phyloP scores from a whole-genome alignment of 1,139 yeast species.

The Taphrina flavorubra region DNA sequence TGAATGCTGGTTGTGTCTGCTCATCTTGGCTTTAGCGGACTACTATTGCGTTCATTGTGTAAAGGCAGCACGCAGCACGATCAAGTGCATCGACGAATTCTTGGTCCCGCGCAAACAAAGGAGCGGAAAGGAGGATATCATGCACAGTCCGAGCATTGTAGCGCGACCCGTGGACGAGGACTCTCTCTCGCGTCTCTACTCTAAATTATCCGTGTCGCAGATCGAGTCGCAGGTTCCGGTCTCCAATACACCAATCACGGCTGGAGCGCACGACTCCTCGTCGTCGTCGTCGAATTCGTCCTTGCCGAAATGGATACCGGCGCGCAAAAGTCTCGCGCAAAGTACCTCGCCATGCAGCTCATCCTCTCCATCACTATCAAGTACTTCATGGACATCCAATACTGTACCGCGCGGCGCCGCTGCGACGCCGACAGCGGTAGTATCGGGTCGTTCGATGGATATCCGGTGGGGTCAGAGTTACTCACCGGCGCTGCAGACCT shows the following conservation, averaged over 20 bases:
- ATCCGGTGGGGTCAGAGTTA: constrained; percentile 11
- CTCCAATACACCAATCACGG: too few relatives aligned
- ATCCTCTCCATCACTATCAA: background rate
- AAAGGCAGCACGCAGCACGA: too few relatives aligned
- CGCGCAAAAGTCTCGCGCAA: background rate
- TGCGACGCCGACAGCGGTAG: background rate
- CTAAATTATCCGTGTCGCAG: background rate
- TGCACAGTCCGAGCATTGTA: constrained; percentile 2
- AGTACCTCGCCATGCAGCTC: background rate
- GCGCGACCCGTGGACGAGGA: constrained; percentile 1
- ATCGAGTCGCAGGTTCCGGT: too few relatives aligned
- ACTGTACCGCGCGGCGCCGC: background rate
- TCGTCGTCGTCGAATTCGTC: background rate
- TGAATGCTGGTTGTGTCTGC: too few relatives aligned
- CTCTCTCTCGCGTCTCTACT: constrained; percentile 9
- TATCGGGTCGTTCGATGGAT: background rate
- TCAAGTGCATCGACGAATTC: too few relatives aligned
- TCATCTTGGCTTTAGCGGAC: too few relatives aligned
- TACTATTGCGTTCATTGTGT: too few relatives aligned
- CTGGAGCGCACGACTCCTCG: background rate
- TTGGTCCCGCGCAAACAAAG: too few relatives aligned
- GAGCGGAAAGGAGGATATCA: background rate
- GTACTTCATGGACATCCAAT: background rate
- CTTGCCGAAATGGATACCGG: background rate
- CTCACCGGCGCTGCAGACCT: constrained; percentile 1